Conservation (phyloP, 2,329 filamentous ascomycete species). For the Colletotrichum sp. region DNA sequence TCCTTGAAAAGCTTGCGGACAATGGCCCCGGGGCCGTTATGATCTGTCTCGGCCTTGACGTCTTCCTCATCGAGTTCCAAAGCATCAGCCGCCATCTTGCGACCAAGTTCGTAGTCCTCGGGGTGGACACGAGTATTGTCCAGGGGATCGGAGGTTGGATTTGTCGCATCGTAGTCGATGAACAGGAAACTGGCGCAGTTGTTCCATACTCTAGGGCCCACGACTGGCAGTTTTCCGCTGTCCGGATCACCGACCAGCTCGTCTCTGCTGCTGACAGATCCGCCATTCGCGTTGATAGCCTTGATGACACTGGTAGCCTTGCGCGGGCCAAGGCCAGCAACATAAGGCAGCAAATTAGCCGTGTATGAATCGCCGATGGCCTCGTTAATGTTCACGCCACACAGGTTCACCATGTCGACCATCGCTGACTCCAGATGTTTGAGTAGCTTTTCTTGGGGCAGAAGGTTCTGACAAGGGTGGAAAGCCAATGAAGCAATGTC, state of each 20-base stretch:
- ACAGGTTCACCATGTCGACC: slow-evolving; percentile 98
- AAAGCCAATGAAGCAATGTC: slow-evolving; percentile 88
- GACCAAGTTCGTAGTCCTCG: slow-evolving; percentile 96
- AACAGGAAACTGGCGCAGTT: slow-evolving; percentile 97
- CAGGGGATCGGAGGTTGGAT: slow-evolving; percentile 84
- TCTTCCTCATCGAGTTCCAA: slow-evolving; percentile 97
- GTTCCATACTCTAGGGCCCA: slow-evolving; percentile 90
- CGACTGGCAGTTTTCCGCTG: slow-evolving; percentile 76
- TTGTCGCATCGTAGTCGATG: slow-evolving; percentile 85
- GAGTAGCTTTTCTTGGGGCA: slow-evolving; percentile 85
- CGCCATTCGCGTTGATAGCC: slow-evolving; percentile 90
- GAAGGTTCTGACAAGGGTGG: slow-evolving; percentile 86
- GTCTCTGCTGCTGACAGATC: slow-evolving; percentile 80
- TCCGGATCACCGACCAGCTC: slow-evolving; percentile 91
- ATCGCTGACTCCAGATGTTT: slow-evolving; percentile 93
- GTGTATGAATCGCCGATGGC: slow-evolving; percentile 82
- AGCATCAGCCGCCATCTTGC: slow-evolving; percentile 98
- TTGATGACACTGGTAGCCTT: slow-evolving; percentile 80
- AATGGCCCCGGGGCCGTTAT: slow-evolving; percentile 87
- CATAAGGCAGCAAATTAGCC: slow-evolving; percentile 86
- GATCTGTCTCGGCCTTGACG: slow-evolving; percentile 90
- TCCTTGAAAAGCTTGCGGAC: slow-evolving; percentile 95
- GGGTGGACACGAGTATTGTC: slow-evolving; percentile 98
- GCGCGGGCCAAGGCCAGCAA: slow-evolving; percentile 88
- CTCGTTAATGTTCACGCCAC: slow-evolving; percentile 94